These are phyloP conservation scores for Leavenworthia alabamica DNA, from an alignment of 345 rosid species.

Conservation along the genomic window DNA sequence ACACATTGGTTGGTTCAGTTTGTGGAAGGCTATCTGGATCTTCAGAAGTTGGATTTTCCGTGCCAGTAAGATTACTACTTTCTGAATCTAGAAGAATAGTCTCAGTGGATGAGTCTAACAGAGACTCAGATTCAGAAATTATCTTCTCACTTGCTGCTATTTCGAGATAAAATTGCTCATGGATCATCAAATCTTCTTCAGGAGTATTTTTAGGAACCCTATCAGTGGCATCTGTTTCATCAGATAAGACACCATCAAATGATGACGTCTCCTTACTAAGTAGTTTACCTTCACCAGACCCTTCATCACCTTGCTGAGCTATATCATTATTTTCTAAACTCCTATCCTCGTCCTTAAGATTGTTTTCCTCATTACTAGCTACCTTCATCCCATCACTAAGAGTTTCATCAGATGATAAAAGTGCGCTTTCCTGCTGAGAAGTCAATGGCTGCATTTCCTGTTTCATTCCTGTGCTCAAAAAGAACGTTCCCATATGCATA, in stretches of 20 bases:
- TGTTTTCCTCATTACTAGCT: conserved; percentile 25
- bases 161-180: conserved; percentile 28
- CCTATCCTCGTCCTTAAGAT: conserved; percentile 25
- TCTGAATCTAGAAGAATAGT: conserved; percentile 28
- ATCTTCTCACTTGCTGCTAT: conserved; percentile 7
- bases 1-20: conserved; percentile 30
- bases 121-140: conserved; percentile 25
- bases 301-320: conserved; percentile 32
- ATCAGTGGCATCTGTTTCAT: conserved; percentile 25
- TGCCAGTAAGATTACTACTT: conserved; percentile 27
- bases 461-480: conserved; percentile 43
- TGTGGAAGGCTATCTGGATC: conserved; percentile 23
- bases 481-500: background rate
- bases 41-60: conserved; percentile 32
- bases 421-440: conserved; percentile 44
- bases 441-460: conserved; percentile 68
- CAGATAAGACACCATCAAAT: conserved; percentile 23
- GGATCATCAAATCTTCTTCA: conserved; percentile 33
- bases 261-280: conserved; percentile 24
- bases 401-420: conserved; percentile 36
- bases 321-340: conserved; percentile 32
- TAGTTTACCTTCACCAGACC: conserved; percentile 28
- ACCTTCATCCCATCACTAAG: conserved; percentile 31
- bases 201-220: conserved; percentile 28
- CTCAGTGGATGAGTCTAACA: conserved; percentile 34